These are phyloP conservation scores for Cladobotryum mycophilum DNA, from an alignment of 2,329 filamentous ascomycete species.

Conservation along the genomic window DNA sequence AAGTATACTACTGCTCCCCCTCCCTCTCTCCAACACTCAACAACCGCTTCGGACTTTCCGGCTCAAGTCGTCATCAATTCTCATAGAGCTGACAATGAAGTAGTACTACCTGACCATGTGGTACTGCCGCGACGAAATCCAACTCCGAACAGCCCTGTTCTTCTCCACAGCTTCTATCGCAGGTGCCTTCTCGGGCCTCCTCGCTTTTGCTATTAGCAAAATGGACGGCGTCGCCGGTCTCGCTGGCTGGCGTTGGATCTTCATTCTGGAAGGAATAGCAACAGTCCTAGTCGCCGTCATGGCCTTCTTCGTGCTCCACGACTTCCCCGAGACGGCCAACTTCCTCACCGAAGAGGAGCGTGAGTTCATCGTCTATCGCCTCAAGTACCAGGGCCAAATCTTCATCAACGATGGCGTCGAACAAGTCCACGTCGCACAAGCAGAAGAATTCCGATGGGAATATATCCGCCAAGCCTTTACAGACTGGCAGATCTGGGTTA, in stretches of 20 bases:
- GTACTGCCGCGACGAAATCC: conserved; percentile 53
- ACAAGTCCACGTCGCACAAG: conserved; percentile 45
- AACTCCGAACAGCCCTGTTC: conserved; percentile 61
- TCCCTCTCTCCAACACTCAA: not conserved
- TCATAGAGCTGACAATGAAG: not conserved
- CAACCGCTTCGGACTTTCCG: too few species aligned
- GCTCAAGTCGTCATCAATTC: not conserved
- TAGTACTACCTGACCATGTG: conserved; percentile 52
- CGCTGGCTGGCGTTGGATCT: conserved; percentile 60
- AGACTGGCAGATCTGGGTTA: conserved; percentile 72
- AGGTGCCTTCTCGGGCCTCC: conserved; percentile 67
- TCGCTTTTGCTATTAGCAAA: conserved; percentile 63
- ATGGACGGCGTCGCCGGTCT: conserved; percentile 60
- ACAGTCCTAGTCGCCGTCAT: conserved; percentile 61
- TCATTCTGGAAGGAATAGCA: conserved; percentile 63
- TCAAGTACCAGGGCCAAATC: conserved; percentile 56
- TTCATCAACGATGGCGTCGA: not conserved
- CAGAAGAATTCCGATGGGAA: conserved; percentile 68
- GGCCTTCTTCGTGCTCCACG: conserved; percentile 67
- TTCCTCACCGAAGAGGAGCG: conserved; percentile 70
- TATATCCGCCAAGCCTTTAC: conserved; percentile 67
- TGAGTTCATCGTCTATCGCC: conserved; percentile 61
- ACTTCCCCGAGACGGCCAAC: conserved; percentile 72
- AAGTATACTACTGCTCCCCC: conserved; percentile 7
- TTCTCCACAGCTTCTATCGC: conserved; percentile 77